A percentile compares a stretch with the other conserved stretches of the same genome.
phyloP scores from a whole-genome alignment of 768 basidiomycete species.

The Pleurotus platypus region DNA sequence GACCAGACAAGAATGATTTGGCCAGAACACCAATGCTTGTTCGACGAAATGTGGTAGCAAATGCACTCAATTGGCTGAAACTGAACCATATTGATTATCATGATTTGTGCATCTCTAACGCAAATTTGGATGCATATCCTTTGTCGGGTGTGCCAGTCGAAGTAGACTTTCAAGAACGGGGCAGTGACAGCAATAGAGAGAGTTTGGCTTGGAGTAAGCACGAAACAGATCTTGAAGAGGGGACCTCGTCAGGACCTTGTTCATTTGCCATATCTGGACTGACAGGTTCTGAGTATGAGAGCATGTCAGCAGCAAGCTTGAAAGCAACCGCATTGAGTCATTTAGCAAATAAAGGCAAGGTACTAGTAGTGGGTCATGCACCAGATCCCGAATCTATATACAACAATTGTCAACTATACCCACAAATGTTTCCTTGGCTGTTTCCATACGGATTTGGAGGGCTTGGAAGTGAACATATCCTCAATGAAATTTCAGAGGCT shows the following conservation, averaged over 20 bases:
- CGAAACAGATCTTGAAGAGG: conserved; percentile 12
- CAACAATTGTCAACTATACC: conserved; percentile 29
- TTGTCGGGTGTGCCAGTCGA: not conserved
- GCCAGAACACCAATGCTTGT: conserved; percentile 17
- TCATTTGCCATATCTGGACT: conserved; percentile 35
- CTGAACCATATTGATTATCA: conserved; percentile 8
- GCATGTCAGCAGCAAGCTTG: conserved; percentile 12
- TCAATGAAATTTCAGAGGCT: too few species aligned
- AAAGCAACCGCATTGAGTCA: conserved; percentile 20
- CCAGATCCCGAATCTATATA: conserved; percentile 17
- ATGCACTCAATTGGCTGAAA: conserved; percentile 9
- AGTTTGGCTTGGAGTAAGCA: too few species aligned
- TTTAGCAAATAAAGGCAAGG: conserved; percentile 10
- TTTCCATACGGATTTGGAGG: conserved; percentile 34
- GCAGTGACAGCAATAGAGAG: too few species aligned
- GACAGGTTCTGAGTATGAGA: conserved; percentile 16
- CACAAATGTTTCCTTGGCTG: conserved; percentile 34
- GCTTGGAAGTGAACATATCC: conserved; percentile 12
- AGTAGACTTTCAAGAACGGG: not conserved
- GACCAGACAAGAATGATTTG: not conserved
- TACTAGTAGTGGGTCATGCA: conserved; percentile 18
- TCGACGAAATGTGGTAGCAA: conserved; percentile 1
- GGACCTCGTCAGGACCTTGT: conserved; percentile 23
- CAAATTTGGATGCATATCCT: not conserved
- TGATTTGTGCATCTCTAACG: not conserved